Evolutionary conservation across 2,329 filamentous ascomycete species (phyloP), one percentile per base, ranked within the genome.

Genomic region (Diaporthe amygdali): DNA sequence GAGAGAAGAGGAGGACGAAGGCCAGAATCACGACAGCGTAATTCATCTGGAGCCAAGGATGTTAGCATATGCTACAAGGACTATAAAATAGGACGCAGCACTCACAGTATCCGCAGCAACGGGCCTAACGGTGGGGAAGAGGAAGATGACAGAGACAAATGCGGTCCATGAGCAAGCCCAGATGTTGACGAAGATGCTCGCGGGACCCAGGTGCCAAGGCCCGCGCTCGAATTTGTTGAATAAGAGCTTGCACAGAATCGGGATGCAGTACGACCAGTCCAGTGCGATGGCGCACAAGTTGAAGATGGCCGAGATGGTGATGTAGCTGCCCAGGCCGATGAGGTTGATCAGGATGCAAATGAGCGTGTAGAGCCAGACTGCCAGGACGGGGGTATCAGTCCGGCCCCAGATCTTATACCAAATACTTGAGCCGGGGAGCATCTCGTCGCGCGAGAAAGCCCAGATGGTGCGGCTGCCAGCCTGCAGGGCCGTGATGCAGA

Each of bases 301-400:
- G 81, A 89, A 89, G 64, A 88, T 84, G 71, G 85, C 87, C 5
- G 80, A 74, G 72, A 88, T 88, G 71, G 85, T 85, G 34, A 85
- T 84, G 76, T 88, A 87, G 34, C 84, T 87, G 54, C 86, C 88
- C 7, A 90, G 84, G 52, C 85, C 88, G 75, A 90, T 89, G 73
- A 90, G 81, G 78, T 90, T 90, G 81, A 90, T 88, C 63, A 83
- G 80, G 73, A 89, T 85, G 79, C 87, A 89, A 72, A 84, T 86
- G 74, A 86, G 79, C 37, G 87, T 82, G 68, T 84, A 87, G 69
- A 89, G 82, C 88, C 88, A 90, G 61, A 89, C 87, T 17, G 87
- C 85, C 37, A 84, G 81, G 27, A 89, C 78, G 5, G 87, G 87
- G 1, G 86, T 89, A 66, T 83, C 82, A 17, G 87, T 89, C 72